Percentiles rank a stretch among this genome's conserved stretches.
Evolutionary conservation across 345 rosid species (phyloP).

Genomic region (Linum lewisii): DNA sequence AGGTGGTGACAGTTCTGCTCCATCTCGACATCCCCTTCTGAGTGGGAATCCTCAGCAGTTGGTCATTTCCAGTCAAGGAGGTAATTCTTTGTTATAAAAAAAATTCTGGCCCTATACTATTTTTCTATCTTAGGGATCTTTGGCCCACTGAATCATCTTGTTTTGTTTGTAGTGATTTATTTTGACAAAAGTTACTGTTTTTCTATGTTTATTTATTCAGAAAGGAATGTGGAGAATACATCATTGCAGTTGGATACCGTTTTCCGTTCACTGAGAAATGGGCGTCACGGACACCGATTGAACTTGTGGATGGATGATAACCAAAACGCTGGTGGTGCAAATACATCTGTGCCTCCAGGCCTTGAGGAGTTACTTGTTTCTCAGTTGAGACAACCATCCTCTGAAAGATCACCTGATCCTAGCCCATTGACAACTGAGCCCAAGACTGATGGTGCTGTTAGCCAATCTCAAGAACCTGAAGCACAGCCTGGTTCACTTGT

Average conservation of each 20-base stretch:
- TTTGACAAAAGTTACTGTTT: background rate
- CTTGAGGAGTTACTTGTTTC: slow-evolving; percentile 92
- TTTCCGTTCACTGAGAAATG: slow-evolving; percentile 81
- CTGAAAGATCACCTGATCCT: slow-evolving; percentile 57
- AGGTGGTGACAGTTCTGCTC: slow-evolving; percentile 48
- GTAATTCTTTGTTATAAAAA: slow-evolving; percentile 18
- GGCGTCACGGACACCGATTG: slow-evolving; percentile 78
- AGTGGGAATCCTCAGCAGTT: slow-evolving; percentile 42
- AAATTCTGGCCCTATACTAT: background rate
- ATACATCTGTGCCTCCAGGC: slow-evolving; percentile 70
- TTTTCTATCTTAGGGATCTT: background rate
- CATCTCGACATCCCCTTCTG: slow-evolving; percentile 83
- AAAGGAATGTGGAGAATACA: slow-evolving; percentile 41
- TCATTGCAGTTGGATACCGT: slow-evolving; percentile 61
- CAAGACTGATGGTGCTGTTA: slow-evolving; percentile 35
- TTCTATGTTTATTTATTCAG: slow-evolving; percentile 19
- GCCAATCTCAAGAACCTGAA: slow-evolving; percentile 36
- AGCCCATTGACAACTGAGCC: slow-evolving; percentile 34
- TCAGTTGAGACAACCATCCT: slow-evolving; percentile 61
- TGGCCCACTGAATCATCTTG: background rate
- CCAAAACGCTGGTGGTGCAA: slow-evolving; percentile 67
- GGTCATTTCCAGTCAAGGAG: slow-evolving; percentile 48
- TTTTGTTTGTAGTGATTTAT: background rate
- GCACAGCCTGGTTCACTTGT: slow-evolving; percentile 34
- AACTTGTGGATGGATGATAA: slow-evolving; percentile 88